Conservation (phyloP, 371 early-diverging fungal genomes). For the Rhizopus sp. region DNA sequence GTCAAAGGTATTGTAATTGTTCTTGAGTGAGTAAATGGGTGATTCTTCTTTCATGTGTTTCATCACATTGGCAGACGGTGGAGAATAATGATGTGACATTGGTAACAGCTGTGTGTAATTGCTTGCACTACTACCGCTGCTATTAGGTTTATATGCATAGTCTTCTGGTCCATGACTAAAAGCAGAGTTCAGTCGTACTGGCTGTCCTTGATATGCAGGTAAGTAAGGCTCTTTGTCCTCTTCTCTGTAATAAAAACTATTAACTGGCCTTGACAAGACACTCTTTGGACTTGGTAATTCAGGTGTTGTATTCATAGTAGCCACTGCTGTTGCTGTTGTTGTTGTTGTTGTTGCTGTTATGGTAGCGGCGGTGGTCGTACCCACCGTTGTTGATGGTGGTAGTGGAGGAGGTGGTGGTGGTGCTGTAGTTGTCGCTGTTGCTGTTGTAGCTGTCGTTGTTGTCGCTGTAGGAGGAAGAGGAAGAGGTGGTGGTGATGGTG, state of each 20-base stretch:
- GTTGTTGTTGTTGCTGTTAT: no score
- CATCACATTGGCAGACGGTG: background rate
- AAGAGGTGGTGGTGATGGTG: background rate
- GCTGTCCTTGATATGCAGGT: constrained; percentile 6
- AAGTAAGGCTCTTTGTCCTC: constrained; percentile 4
- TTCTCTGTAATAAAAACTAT: constrained; percentile 6
- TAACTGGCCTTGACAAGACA: constrained; percentile 1
- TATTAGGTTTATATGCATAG: constrained; percentile 12
- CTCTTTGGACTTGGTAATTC: constrained; percentile 9
- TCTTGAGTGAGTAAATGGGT: background rate
- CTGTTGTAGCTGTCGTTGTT: background rate
- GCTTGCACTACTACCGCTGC: background rate
- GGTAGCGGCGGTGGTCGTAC: background rate
- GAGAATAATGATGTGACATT: constrained; percentile 5
- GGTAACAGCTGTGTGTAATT: constrained; percentile 4
- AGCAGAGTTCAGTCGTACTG: constrained; percentile 11
- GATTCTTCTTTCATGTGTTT: constrained; percentile 2
- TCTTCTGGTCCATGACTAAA: constrained; percentile 14
- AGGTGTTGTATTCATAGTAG: constrained; percentile 1
- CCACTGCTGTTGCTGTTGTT: constrained; percentile 8
- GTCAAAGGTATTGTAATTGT: constrained; percentile 3
- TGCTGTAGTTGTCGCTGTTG: constrained; percentile 5
- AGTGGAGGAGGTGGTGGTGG: constrained; percentile 2
- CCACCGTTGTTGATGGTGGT: background rate
- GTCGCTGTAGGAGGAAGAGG: background rate